phyloP scores from a whole-genome alignment of 1,284 basidiomycete species.

The Trametes sp. region DNA sequence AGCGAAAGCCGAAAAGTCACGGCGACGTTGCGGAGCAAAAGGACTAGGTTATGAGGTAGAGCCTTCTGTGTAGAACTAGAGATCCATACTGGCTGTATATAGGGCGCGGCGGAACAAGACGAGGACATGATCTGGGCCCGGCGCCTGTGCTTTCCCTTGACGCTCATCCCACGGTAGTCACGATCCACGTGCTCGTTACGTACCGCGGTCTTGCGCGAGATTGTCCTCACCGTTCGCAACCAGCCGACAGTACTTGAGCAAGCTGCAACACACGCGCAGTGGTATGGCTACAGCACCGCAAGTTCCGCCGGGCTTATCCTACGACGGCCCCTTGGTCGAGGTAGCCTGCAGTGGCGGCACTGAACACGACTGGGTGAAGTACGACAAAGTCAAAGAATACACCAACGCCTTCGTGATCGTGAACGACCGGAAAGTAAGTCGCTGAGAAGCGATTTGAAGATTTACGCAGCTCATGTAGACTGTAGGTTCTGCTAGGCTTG shows the following conservation, averaged over 20 bases:
- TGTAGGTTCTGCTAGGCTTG: conserved; percentile 65
- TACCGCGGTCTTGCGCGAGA: not conserved
- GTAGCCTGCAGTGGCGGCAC: conserved; percentile 47
- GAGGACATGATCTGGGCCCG: not conserved
- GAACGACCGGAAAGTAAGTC: conserved; percentile 17
- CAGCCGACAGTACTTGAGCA: no score
- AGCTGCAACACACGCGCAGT: not conserved
- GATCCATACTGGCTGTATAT: not conserved
- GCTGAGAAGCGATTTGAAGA: not conserved
- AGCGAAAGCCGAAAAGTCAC: conserved; percentile 41
- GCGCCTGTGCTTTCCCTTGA: not conserved
- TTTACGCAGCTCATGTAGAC: not conserved
- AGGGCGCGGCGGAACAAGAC: not conserved
- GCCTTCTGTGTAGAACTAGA: conserved; percentile 3
- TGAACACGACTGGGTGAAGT: conserved; percentile 49
- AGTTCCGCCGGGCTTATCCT: conserved; percentile 48
- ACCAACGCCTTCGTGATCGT: conserved; percentile 64
- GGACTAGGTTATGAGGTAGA: not conserved
- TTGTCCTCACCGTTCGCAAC: not conserved
- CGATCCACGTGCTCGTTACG: conserved; percentile 26
- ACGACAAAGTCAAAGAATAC: conserved; percentile 53
- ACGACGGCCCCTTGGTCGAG: conserved; percentile 33
- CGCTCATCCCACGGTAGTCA: conserved; percentile 10
- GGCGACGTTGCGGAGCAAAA: not conserved
- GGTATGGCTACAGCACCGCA: not conserved